Evolutionary conservation across 2,329 filamentous ascomycete genomes (phyloP).

Genomic region (Purpureocillium lavendulum): DNA sequence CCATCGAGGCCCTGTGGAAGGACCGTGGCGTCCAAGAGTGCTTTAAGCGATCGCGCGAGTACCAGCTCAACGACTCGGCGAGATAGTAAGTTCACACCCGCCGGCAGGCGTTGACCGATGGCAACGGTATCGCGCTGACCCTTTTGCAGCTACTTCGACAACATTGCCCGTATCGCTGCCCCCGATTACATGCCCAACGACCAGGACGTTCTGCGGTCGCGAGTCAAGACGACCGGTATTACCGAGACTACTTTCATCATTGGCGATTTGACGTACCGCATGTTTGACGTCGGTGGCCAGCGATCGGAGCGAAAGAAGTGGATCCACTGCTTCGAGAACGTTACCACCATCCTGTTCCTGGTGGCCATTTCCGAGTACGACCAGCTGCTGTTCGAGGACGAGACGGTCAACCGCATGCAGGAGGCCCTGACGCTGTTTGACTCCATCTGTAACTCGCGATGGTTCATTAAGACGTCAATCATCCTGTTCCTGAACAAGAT

Average conservation of each 20-base stretch:
- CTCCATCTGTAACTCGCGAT: constrained; percentile 79
- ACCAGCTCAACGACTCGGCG: constrained; percentile 92
- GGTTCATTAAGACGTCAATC: constrained; percentile 86
- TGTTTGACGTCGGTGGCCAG: constrained; percentile 97
- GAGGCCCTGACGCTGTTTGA: constrained; percentile 81
- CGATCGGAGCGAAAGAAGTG: constrained; percentile 97
- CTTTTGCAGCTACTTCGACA: constrained; percentile 79
- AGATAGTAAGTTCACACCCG: constrained; percentile 59
- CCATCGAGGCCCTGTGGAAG: constrained; percentile 88
- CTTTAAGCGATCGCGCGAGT: constrained; percentile 92
- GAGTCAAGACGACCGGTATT: constrained; percentile 97
- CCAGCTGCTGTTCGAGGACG: constrained; percentile 90
- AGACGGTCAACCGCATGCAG: constrained; percentile 93
- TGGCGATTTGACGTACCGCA: constrained; percentile 86
- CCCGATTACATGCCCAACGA: constrained; percentile 93
- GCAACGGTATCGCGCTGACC: constrained; percentile 20
- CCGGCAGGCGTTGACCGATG: not conserved
- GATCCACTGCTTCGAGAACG: constrained; percentile 98
- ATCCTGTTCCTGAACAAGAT: constrained; percentile 90
- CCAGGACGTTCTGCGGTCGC: constrained; percentile 88
- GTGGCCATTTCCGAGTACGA: constrained; percentile 98
- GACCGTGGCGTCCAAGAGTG: constrained; percentile 89
- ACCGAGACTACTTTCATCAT: constrained; percentile 96
- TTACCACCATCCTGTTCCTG: constrained; percentile 92
- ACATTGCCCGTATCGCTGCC: constrained; percentile 81